Evolutionary conservation across 768 basidiomycete species (phyloP).

Genomic region (Phanerodontia chrysosporium): DNA sequence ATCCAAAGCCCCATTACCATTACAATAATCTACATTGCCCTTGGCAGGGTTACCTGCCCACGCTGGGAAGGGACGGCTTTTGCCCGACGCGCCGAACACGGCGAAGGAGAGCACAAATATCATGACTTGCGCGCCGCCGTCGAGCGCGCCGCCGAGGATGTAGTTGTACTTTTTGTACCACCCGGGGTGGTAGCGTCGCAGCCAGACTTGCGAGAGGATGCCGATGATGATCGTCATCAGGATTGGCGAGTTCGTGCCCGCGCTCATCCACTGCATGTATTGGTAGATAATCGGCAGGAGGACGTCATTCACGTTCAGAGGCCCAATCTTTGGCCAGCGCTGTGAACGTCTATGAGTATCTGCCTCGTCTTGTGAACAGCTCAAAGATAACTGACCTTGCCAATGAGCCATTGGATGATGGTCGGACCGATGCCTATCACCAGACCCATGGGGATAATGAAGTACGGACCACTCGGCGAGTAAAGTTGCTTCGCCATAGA

Average conservation of each 20-base stretch:
- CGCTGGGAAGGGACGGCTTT: conserved; percentile 44
- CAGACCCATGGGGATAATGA: conserved; percentile 50
- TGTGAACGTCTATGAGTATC: conserved; percentile 24
- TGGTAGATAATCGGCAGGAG: conserved; percentile 54
- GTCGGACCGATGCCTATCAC: conserved; percentile 52
- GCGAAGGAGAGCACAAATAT: conserved; percentile 61
- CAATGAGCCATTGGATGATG: conserved; percentile 49
- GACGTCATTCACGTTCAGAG: conserved; percentile 43
- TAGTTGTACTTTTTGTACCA: conserved; percentile 72
- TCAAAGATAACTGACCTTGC: conserved; percentile 34
- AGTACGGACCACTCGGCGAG: conserved; percentile 49
- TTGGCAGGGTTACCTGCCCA: conserved; percentile 52
- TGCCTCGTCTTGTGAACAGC: neutral
- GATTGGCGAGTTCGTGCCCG: conserved; percentile 53
- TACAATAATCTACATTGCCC: conserved; percentile 57
- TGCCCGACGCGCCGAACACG: conserved; percentile 55
- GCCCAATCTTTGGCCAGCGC: conserved; percentile 54
- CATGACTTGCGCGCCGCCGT: conserved; percentile 65
- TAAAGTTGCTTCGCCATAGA: conserved; percentile 58
- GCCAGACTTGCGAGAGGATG: conserved; percentile 45
- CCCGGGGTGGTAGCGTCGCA: conserved; percentile 48
- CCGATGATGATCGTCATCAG: conserved; percentile 39
- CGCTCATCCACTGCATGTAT: conserved; percentile 39
- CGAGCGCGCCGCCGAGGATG: conserved; percentile 60
- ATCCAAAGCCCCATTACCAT: conserved; percentile 52